Evolutionary conservation across 129 eudicot species (phyloP).

Genomic region (Glebionis coronaria): DNA sequence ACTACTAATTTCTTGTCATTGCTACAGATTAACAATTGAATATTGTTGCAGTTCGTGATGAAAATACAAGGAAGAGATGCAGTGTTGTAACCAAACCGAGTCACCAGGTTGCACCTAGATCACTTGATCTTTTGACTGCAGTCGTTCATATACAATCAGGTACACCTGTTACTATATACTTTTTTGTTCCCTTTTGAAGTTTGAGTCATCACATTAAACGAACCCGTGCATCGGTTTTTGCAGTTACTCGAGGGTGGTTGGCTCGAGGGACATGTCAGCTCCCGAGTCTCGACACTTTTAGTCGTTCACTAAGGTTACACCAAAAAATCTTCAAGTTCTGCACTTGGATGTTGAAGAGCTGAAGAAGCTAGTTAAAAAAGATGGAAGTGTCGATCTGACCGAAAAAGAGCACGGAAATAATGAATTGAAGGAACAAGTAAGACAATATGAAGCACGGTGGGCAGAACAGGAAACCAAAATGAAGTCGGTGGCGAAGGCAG

Average conservation of each 20-base stretch:
- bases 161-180: too few relatives aligned
- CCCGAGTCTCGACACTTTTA: constrained; percentile 20
- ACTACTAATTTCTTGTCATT: not conserved
- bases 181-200: too few relatives aligned
- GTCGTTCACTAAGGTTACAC: constrained; percentile 32
- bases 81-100: too few relatives aligned
- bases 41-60: constrained; percentile 62
- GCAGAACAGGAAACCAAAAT: constrained; percentile 71
- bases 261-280: constrained; percentile 39
- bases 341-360: constrained; percentile 59
- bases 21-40: not conserved
- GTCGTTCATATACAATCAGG: too few relatives aligned
- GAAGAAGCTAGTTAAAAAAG: constrained; percentile 48
- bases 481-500: constrained; percentile 84
- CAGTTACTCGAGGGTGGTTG: too few relatives aligned
- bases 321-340: constrained; percentile 12
- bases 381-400: constrained; percentile 47
- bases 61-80: constrained; percentile 54
- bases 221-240: not conserved
- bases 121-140: too few relatives aligned
- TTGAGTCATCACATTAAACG: not conserved
- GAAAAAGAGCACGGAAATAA: constrained; percentile 67
- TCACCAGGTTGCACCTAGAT: too few relatives aligned
- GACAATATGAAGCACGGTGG: constrained; percentile 60
- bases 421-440: too few relatives aligned